Evolutionary conservation across 2,329 filamentous ascomycete genomes (phyloP).

Genomic region (Colletotrichum neosansevieriae): DNA sequence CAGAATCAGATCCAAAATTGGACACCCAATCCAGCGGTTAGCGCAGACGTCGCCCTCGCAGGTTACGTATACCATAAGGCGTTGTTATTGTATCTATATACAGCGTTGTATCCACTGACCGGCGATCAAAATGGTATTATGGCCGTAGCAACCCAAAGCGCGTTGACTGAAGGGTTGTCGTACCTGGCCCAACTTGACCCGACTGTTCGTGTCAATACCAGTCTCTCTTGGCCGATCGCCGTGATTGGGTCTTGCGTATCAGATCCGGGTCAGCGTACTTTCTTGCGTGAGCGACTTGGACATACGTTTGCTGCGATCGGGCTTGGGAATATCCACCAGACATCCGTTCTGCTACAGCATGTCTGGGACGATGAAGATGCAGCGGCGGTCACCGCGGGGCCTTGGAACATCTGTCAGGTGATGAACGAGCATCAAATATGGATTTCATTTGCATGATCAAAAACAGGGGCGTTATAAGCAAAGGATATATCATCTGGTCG

Average conservation of each 20-base stretch:
- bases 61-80: background rate
- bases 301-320: background rate
- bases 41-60: background rate
- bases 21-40: background rate
- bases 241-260: constrained; percentile 53
- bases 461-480: background rate
- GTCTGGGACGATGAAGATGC: constrained; percentile 52
- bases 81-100: background rate
- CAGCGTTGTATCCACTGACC: background rate
- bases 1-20: background rate
- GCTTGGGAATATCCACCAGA: background rate
- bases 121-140: background rate
- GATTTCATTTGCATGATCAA: constrained; percentile 58
- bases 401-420: constrained; percentile 58
- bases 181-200: constrained; percentile 47
- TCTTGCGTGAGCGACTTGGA: constrained; percentile 26
- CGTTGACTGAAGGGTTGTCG: background rate
- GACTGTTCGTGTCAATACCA: constrained; percentile 52
- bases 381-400: constrained; percentile 44
- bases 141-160: background rate
- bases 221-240: constrained; percentile 54
- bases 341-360: constrained; percentile 51
- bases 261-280: constrained; percentile 50
- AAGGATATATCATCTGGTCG: no score
- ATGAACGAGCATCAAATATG: constrained; percentile 61